Percentiles rank a stretch among this genome's conserved stretches.
phyloP scores from a whole-genome alignment of 345 rosid species.

The Moricandia moricandioides region DNA sequence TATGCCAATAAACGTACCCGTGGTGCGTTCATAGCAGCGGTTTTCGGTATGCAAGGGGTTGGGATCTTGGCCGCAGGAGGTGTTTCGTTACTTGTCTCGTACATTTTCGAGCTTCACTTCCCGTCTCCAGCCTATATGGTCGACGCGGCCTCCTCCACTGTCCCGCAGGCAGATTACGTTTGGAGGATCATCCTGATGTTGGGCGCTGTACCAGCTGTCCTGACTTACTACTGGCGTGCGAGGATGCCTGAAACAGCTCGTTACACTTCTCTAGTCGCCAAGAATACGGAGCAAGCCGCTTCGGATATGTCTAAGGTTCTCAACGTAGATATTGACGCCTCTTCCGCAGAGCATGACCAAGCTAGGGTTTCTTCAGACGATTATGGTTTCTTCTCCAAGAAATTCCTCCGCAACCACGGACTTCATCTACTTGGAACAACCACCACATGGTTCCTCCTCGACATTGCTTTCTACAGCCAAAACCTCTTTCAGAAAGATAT shows the following conservation, averaged over 20 bases:
- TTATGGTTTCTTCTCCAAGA: conserved; percentile 50
- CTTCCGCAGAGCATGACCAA: conserved; percentile 42
- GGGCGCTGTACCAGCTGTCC: conserved; percentile 63
- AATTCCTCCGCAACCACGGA: conserved; percentile 54
- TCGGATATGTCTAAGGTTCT: conserved; percentile 75
- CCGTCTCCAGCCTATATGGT: conserved; percentile 43
- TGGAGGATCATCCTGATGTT: conserved; percentile 71
- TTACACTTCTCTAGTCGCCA: conserved; percentile 67
- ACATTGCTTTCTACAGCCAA: conserved; percentile 72
- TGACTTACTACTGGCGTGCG: conserved; percentile 70
- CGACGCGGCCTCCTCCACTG: conserved; percentile 46
- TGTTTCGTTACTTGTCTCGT: conserved; percentile 48
- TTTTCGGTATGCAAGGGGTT: conserved; percentile 80
- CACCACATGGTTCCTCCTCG: conserved; percentile 67
- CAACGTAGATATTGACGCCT: conserved; percentile 53
- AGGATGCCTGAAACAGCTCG: conserved; percentile 89
- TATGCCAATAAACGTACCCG: conserved; percentile 76
- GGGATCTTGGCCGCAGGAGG: conserved; percentile 67
- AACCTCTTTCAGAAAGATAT: conserved; percentile 77
- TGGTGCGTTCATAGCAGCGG: conserved; percentile 69
- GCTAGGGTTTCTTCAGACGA: conserved; percentile 25
- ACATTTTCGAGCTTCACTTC: conserved; percentile 36
- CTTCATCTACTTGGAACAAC: conserved; percentile 62
- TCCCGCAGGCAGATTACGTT: conserved; percentile 59
- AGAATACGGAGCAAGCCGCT: conserved; percentile 61